Evolutionary conservation across 805 yeast species (phyloP).

Genomic region (Komagataella pseudopastoris): DNA sequence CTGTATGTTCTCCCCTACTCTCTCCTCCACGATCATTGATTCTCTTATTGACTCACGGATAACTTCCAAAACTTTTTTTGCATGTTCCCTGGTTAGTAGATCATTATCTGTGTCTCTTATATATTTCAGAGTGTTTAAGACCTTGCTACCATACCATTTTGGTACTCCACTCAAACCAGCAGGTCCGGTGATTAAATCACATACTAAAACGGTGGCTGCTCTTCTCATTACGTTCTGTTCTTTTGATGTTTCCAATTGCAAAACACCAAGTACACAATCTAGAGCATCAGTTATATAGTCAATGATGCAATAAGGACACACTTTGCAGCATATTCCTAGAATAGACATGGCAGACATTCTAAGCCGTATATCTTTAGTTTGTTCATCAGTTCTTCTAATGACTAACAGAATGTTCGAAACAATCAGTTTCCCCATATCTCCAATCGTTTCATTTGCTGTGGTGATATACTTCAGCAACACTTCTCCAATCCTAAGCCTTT

Average conservation of each 20-base stretch:
- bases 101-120: conserved; percentile 36
- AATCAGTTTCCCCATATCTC: conserved; percentile 26
- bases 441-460: conserved; percentile 29
- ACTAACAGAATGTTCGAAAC: conserved; percentile 26
- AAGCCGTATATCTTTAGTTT: conserved; percentile 36
- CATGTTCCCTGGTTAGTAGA: conserved; percentile 46
- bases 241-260: conserved; percentile 37
- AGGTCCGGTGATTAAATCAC: conserved; percentile 37
- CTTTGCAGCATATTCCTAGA: conserved; percentile 56
- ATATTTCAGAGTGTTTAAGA: conserved; percentile 29
- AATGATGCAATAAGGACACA: conserved; percentile 39
- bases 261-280: conserved; percentile 68
- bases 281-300: conserved; percentile 38
- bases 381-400: conserved; percentile 5
- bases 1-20: not conserved
- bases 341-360: conserved; percentile 84
- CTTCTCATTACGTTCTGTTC: conserved; percentile 53
- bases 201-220: conserved; percentile 56
- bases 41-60: conserved; percentile 15
- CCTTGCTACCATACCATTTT: conserved; percentile 26
- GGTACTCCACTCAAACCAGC: conserved; percentile 36
- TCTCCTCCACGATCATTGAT: not conserved
- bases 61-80: conserved; percentile 20
- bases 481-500: conserved; percentile 72
- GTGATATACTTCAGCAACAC: conserved; percentile 51